Evolutionary conservation across 176 grass and related monocot genomes (phyloP).

Genomic region (Pharus latifolius): DNA sequence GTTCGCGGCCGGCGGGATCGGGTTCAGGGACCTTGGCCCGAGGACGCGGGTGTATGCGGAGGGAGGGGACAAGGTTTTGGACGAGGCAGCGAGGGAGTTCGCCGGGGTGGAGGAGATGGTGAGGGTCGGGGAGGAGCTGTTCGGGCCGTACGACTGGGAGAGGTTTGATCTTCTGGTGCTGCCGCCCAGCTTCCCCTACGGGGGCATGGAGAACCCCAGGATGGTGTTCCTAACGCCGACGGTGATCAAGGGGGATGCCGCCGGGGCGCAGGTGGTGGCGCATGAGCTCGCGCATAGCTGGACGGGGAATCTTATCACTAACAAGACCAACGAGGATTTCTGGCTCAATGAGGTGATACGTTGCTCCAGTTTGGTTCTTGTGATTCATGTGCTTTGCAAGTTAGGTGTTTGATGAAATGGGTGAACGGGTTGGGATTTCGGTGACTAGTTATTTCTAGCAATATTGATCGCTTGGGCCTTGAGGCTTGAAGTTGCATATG

Average conservation of each 20-base stretch:
- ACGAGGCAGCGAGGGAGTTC: constrained; percentile 83
- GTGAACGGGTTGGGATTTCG: background rate
- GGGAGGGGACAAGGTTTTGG: constrained; percentile 48
- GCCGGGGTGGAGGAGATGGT: constrained; percentile 88
- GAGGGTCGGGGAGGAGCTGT: constrained; percentile 63
- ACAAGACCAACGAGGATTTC: constrained; percentile 95
- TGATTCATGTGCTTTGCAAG: background rate
- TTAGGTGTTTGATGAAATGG: background rate
- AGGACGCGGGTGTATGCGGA: constrained; percentile 72
- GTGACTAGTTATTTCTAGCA: too few relatives aligned
- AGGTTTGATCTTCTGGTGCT: constrained; percentile 86
- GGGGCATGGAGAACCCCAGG: constrained; percentile 90
- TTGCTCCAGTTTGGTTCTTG: background rate
- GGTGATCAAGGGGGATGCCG: constrained; percentile 59
- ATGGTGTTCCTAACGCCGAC: constrained; percentile 93
- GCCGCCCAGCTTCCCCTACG: constrained; percentile 83
- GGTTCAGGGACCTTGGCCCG: constrained; percentile 60
- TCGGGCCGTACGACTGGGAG: constrained; percentile 90
- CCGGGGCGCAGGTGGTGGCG: constrained; percentile 77
- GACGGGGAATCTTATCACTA: constrained; percentile 89
- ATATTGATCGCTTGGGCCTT: too few relatives aligned
- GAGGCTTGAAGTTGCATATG: too few relatives aligned
- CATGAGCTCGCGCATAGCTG: constrained; percentile 95
- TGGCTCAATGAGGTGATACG: constrained; percentile 87
- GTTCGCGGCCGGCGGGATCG: constrained; percentile 69